Evolutionary conservation across 2,329 filamentous ascomycete species (phyloP), one percentile per base, ranked within the genome.

Genomic region (Cadophora luteo-olivacea): DNA sequence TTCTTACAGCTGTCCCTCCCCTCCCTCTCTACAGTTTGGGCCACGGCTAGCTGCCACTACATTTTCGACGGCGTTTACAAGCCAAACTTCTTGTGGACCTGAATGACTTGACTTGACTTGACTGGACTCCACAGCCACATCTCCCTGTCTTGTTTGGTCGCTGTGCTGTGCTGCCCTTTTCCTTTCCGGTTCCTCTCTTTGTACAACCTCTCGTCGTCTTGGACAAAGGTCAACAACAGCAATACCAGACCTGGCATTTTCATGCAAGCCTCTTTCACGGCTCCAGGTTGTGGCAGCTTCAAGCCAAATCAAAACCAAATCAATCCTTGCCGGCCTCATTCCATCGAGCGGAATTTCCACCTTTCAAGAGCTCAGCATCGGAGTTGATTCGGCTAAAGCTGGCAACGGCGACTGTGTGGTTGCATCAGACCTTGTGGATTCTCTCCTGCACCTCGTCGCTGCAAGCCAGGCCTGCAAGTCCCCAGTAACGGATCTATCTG

Each of bases 361-460:
- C 61, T 62, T 62, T 62, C 49, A 63, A 67, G 55, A 68, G 54
- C 61, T 61, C 62, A 65, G 58, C 49, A 64, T 70, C 68, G 68
- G 69, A 66, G 68, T 65, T 48, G 65, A 68, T 66, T 72, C 73
- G 72, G 70, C 67, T 74, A 74, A 74, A 70, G 69, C 64, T 67
- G 64, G 60, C 68, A 68, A 71, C 66, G 67, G 68, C 63, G 64
- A 65, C 58, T 49, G 49, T 68, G 70, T 74, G 71, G 72, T 72
- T 73, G 70, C 71, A 71, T 69, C 69, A 62, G 58, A 58, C 22
- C 22, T 48, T 66, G 62, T 68, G 63, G 61, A 66, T 67, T 68
- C 63, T 55, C 66, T 68, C 64, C 69, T 71, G 72, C 72, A 72
- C 66, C 69, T 67, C 66, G 64, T 66, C 65, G 66, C 71, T 74